Percentiles rank a stretch among this genome's conserved stretches.
Evolutionary conservation across 345 rosid species (phyloP).

Genomic region (Salix arbutifolia): DNA sequence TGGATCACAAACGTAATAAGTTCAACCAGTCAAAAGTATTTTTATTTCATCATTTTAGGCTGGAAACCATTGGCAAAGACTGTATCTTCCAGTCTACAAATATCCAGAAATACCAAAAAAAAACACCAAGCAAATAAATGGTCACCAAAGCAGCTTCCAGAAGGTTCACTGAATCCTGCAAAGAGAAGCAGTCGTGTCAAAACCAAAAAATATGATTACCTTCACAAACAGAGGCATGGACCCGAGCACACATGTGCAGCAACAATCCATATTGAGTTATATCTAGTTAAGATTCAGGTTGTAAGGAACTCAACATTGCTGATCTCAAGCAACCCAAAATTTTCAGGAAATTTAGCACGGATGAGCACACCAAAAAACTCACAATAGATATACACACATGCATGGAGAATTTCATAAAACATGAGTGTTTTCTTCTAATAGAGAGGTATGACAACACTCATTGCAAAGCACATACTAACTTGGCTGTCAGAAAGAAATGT

Average conservation of each 20-base stretch:
- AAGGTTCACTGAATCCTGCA: constrained; percentile 24
- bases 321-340: neutral
- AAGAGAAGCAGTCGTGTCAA: neutral
- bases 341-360: neutral
- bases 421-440: neutral
- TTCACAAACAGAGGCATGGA: neutral
- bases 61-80: constrained; percentile 7
- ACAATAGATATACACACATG: neutral
- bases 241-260: neutral
- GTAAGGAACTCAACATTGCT: neutral
- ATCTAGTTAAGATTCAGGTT: neutral
- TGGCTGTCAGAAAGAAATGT: neutral
- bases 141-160: constrained; percentile 8
- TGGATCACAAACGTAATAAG: neutral
- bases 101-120: constrained; percentile 14
- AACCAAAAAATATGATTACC: neutral
- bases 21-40: constrained; percentile 3
- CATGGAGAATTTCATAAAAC: neutral
- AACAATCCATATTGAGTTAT: neutral
- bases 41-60: constrained; percentile 22
- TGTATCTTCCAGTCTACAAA: constrained; percentile 18
- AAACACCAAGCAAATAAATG: constrained; percentile 11
- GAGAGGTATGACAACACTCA: neutral
- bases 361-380: neutral
- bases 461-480: neutral